Conservation (phyloP, 2,329 filamentous ascomycete genomes). For the Septoria petroselini region DNA sequence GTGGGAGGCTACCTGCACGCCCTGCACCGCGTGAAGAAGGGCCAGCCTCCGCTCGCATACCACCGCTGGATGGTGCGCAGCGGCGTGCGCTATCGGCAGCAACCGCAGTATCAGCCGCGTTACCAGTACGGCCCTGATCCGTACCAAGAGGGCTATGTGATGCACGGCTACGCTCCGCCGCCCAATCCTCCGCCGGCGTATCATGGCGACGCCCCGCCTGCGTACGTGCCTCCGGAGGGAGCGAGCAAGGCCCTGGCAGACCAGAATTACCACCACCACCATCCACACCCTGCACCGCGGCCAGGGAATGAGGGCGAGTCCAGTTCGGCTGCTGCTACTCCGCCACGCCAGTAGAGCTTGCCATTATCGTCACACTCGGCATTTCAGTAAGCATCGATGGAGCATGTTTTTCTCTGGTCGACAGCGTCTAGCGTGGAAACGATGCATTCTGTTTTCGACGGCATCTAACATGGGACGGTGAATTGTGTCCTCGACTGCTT, state of each 20-base stretch:
- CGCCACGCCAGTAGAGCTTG: constrained; percentile 10
- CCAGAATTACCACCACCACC: constrained; percentile 34
- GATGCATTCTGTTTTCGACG: neutral
- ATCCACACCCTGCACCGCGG: constrained; percentile 13
- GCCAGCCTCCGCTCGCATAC: constrained; percentile 63
- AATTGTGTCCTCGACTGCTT: too few relatives aligned
- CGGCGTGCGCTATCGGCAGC: constrained; percentile 18
- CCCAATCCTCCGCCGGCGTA: constrained; percentile 37
- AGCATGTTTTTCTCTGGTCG: constrained; percentile 9
- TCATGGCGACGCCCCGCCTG: constrained; percentile 36
- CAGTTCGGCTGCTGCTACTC: constrained; percentile 19
- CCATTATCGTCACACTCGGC: too few relatives aligned
- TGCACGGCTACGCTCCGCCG: constrained; percentile 33
- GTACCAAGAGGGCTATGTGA: constrained; percentile 25
- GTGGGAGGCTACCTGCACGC: constrained; percentile 69
- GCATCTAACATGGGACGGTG: too few relatives aligned
- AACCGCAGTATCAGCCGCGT: constrained; percentile 17
- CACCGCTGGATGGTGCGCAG: constrained; percentile 53
- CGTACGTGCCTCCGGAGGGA: constrained; percentile 38
- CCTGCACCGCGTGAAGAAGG: constrained; percentile 62
- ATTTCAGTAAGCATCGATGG: constrained; percentile 10
- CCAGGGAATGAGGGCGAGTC: constrained; percentile 21
- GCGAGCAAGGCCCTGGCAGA: constrained; percentile 38
- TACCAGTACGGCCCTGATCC: constrained; percentile 24
- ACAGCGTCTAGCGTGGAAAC: constrained; percentile 9